Evolutionary conservation across 768 basidiomycete species (phyloP), one percentile per base, ranked within the genome.

Genomic region (Boletus eberwhitei): DNA sequence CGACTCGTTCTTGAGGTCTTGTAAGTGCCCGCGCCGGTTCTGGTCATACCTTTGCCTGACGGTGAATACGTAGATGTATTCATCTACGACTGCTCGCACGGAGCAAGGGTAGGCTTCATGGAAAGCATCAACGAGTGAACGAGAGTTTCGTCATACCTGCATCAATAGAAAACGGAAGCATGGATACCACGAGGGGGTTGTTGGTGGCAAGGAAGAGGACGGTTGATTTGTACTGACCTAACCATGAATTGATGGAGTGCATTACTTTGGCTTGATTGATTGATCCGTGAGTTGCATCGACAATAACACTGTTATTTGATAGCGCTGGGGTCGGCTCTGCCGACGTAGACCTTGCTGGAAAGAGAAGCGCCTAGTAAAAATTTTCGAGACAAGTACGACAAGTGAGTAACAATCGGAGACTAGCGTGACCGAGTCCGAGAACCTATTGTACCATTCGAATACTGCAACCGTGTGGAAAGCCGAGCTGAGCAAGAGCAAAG

Each of bases 1-100:
- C 1, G 84, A 79, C 64, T 79, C 77, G 59, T 86, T 88, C 62
- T 64, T 87, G 43, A 88, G 87, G 71, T 84, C 81, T 11, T 88
- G 86, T 83, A 55, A 64, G 82, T 39, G 8, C 26, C 39, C 11
- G 44, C 17, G 21, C 26, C 5, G 13, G 21, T 36, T 37, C 3
- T 8, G 36, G 21, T 39, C 19, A 4, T 41, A 1, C 17, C 32
- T 7, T 14, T 38, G 13, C 45, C 55, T 61, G 53, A 59, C 6
- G 40, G 21, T 9, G 44, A 38, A 38, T 14, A 22, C 26, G 29
- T 52, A 86, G 84, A 83, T 79, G 83, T 87, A 62, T 73, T 79
- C 6, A 73, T 79, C 24, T 87, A 78, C 61, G 86, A 87, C 66
- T 84, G 85, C 55, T 73, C 78, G 5, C 73, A 80, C 32, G 75